These are phyloP conservation scores for Suhomyces guaymorum DNA, from an alignment of 1,139 yeast species.

Conservation along the genomic window DNA sequence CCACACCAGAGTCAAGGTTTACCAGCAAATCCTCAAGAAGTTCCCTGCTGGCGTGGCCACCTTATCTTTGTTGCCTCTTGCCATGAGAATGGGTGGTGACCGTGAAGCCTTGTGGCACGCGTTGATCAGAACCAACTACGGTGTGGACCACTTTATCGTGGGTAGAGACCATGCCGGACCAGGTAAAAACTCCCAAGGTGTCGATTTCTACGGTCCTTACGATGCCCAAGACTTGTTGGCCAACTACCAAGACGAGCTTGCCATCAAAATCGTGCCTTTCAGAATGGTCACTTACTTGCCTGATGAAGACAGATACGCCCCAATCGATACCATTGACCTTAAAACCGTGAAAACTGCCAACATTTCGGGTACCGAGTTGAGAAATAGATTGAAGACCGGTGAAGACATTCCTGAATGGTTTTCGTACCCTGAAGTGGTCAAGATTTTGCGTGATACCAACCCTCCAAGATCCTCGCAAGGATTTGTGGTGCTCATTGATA, in stretches of 20 bases:
- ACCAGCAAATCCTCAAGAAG: constrained; percentile 86
- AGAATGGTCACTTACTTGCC: constrained; percentile 97
- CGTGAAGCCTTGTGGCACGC: constrained; percentile 99
- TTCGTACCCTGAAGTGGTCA: constrained; percentile 94
- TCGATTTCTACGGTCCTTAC: constrained; percentile 94
- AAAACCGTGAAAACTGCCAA: constrained; percentile 79
- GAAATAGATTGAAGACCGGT: constrained; percentile 85
- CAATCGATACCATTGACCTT: constrained; percentile 83
- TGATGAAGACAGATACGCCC: constrained; percentile 92
- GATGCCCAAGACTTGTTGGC: constrained; percentile 93
- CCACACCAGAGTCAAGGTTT: constrained; percentile 94
- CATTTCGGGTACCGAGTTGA: constrained; percentile 92
- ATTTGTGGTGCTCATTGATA: constrained; percentile 68
- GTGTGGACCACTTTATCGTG: constrained; percentile 95
- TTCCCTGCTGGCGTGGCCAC: constrained; percentile 94
- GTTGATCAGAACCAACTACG: constrained; percentile 91
- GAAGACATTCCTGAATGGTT: constrained; percentile 94
- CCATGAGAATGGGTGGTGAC: constrained; percentile 99
- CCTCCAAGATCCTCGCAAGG: constrained; percentile 93
- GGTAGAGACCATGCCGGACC: constrained; percentile 99
- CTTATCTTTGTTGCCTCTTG: constrained; percentile 83
- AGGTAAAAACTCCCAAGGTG: constrained; percentile 89
- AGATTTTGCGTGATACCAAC: constrained; percentile 85
- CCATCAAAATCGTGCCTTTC: constrained; percentile 84
- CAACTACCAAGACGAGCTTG: constrained; percentile 71